These are phyloP conservation scores for Westerdykella sp. DNA, from an alignment of 2,329 filamentous ascomycete species.

Conservation along the genomic window DNA sequence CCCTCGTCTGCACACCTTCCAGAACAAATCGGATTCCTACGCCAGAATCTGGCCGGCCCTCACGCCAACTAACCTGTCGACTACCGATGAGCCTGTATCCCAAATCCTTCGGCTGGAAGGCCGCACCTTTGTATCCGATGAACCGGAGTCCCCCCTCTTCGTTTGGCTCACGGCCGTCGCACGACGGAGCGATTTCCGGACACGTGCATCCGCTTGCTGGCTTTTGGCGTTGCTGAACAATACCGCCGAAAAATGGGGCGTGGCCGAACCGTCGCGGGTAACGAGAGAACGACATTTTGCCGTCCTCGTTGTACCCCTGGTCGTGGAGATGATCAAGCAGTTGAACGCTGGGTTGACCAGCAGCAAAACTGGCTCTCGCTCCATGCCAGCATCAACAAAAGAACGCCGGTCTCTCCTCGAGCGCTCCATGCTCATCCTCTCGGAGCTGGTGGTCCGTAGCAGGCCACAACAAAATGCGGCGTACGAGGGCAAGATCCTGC, in stretches of 20 bases:
- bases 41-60: slow-evolving; percentile 42
- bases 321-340: slow-evolving; percentile 45
- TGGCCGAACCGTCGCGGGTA: slow-evolving; percentile 33
- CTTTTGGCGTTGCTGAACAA: slow-evolving; percentile 35
- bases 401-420: slow-evolving; percentile 28
- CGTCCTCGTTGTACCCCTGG: slow-evolving; percentile 42
- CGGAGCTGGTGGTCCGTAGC: slow-evolving; percentile 71
- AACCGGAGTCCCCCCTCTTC: slow-evolving; percentile 43
- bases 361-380: neutral
- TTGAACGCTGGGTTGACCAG: slow-evolving; percentile 21
- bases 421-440: slow-evolving; percentile 67
- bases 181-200: slow-evolving; percentile 36
- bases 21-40: slow-evolving; percentile 35
- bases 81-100: slow-evolving; percentile 16
- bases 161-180: slow-evolving; percentile 45
- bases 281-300: slow-evolving; percentile 40
- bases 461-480: slow-evolving; percentile 75
- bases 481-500: slow-evolving; percentile 61
- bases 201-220: slow-evolving; percentile 39
- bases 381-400: slow-evolving; percentile 43
- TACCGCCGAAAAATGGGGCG: slow-evolving; percentile 32
- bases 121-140: slow-evolving; percentile 32
- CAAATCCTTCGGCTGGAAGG: slow-evolving; percentile 27
- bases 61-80: neutral
- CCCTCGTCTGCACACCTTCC: slow-evolving; percentile 35